Evolutionary conservation across 495 filamentous ascomycete genomes (phyloP).

Genomic region (Penicillium bovifimosum): DNA sequence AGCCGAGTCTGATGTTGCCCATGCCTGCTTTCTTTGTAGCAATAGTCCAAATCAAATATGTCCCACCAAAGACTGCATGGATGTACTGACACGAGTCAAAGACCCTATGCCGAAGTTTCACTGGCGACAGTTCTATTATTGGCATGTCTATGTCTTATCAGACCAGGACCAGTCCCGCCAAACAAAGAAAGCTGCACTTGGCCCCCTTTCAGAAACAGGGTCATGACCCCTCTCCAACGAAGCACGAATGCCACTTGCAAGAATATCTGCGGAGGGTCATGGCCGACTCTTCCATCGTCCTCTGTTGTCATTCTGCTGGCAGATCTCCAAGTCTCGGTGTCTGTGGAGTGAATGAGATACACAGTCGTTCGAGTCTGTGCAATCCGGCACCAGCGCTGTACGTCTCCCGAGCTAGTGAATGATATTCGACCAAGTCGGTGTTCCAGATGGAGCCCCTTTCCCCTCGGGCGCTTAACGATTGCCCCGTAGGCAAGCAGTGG

Average conservation of each 20-base stretch:
- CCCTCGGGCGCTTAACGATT: constrained; percentile 11
- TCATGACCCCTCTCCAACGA: background rate
- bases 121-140: constrained; percentile 1
- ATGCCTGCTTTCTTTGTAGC: background rate
- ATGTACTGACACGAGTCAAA: background rate
- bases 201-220: background rate
- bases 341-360: background rate
- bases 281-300: background rate
- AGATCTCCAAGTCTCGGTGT: background rate
- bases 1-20: background rate
- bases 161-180: background rate
- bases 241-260: background rate
- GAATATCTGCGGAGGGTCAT: constrained; percentile 1
- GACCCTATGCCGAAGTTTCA: background rate
- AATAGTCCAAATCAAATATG: background rate
- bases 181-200: constrained; percentile 2
- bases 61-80: background rate
- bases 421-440: no score
- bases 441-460: constrained; percentile 4
- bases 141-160: background rate
- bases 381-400: background rate
- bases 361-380: background rate
- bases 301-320: background rate
- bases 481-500: constrained; percentile 17
- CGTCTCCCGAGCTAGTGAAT: background rate